Evolutionary conservation across 1,284 basidiomycete species (phyloP).

Genomic region (Pascua guehoae): DNA sequence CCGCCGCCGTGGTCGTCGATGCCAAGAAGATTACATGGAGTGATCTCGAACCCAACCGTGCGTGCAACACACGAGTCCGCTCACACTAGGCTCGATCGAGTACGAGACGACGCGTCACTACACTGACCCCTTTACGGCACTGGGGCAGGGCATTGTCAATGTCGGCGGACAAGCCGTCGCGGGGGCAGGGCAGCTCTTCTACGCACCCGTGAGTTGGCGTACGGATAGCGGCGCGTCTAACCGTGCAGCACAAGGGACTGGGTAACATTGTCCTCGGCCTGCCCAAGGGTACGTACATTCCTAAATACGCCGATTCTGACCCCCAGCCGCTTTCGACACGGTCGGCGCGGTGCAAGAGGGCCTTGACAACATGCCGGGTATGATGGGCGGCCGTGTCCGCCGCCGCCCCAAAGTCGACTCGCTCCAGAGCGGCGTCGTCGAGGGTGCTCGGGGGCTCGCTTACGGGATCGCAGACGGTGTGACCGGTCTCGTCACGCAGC

Average conservation of each 20-base stretch:
- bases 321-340: conserved; percentile 44
- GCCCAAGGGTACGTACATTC: conserved; percentile 25
- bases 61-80: not conserved
- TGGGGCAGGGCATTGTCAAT: conserved; percentile 55
- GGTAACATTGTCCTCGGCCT: conserved; percentile 54
- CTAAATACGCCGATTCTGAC: not conserved
- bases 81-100: conserved; percentile 54
- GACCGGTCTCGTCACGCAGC: conserved; percentile 57
- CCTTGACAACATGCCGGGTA: conserved; percentile 52
- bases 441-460: conserved; percentile 50
- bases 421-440: conserved; percentile 53
- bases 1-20: conserved; percentile 56
- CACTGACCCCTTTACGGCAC: conserved; percentile 20
- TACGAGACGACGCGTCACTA: conserved; percentile 49
- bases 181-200: conserved; percentile 54
- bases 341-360: conserved; percentile 53
- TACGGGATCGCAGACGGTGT: conserved; percentile 57
- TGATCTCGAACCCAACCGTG: conserved; percentile 55
- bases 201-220: conserved; percentile 41
- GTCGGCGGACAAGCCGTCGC: conserved; percentile 54
- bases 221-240: conserved; percentile 8
- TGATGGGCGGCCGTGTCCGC: conserved; percentile 53
- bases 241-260: conserved; percentile 48
- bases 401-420: conserved; percentile 50
- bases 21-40: conserved; percentile 52